A percentile compares a stretch with the other conserved stretches of the same genome.
These are phyloP conservation scores for Condylostoma magnum DNA, from an alignment of 169 alveolate species.

Conservation along the genomic window DNA sequence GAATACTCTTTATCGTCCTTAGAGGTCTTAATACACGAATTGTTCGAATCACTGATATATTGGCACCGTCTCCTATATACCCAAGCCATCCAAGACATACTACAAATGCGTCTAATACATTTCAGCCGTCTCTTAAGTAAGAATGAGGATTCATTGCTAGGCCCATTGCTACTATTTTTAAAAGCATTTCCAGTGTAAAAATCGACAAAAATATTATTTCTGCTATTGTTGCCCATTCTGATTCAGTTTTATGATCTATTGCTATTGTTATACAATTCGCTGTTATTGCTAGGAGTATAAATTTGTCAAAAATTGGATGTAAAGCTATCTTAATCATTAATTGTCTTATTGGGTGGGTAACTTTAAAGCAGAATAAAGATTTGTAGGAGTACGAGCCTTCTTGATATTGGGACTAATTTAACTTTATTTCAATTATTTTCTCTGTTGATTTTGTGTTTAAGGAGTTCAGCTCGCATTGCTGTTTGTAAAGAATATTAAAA, in stretches of 20 bases:
- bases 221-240: not conserved
- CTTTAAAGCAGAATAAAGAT: constrained; percentile 27
- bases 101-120: constrained; percentile 65
- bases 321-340: not conserved
- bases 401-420: not conserved
- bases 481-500: constrained; percentile 16
- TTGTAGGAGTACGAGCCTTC: not conserved
- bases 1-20: constrained; percentile 60
- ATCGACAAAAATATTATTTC: constrained; percentile 3
- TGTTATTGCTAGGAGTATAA: constrained; percentile 8
- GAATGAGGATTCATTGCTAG: constrained; percentile 41
- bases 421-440: too few species aligned
- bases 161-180: constrained; percentile 45
- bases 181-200: constrained; percentile 28
- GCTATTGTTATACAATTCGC: constrained; percentile 15
- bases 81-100: constrained; percentile 42
- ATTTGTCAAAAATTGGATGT: constrained; percentile 1
- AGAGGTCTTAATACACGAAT: constrained; percentile 67
- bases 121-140: constrained; percentile 77
- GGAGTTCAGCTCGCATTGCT: constrained; percentile 9
- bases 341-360: not conserved
- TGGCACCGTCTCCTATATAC: constrained; percentile 3
- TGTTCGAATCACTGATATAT: constrained; percentile 49
- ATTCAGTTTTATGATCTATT: not conserved
- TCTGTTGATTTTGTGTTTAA: too few species aligned